Base-by-base conservation (phyloP, 148 eudicot species). In the Cornus kousa region DNA sequence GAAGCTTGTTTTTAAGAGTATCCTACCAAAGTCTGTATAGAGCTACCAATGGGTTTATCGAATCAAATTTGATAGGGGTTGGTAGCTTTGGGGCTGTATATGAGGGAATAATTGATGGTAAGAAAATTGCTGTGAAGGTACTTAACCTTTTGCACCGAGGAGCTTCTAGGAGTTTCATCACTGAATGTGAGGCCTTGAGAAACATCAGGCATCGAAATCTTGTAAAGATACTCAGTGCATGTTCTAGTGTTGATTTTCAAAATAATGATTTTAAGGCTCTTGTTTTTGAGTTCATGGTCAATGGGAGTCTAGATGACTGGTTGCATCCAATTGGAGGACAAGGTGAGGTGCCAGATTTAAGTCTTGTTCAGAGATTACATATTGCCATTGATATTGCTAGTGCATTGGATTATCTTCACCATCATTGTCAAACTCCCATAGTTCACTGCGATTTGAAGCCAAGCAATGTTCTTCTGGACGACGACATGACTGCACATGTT, bases 161-260 rank as follows among this genome's bases (percentile, higher is more conserved):
- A 68, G 82, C 82, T 80, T 46, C 64, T 64, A 28, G 28, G 28
- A 28, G 28, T 28, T 28, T 28, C 28, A 28, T 28, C 28, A 28
- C 28, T 28, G 28, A 67, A 32, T 80, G 82, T 40, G 78, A 74
- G 46, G 72, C 73, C 1, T 74, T 80, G 74, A 74, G 70, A 53
- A 80, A 72, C 31, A 74, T 80, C 55, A 74, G 82, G 74, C 72
- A 76, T 76, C 40, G 79, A 23, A 76, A 76, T 67, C 79, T 76
- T 67, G 79, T 76, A 5, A 67, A 76, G 7, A 62, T 76, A 67
- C 64, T 67, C 5, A 76, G 72, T 67, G 79, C 64, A 4, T 76
- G 79, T 48, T 76, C 79, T 9, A 62, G 79, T 10, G 14, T 76
- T 33, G 72, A 76, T 67, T 28, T 46, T 39, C 72, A 76, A 39